A percentile compares a stretch with the other conserved stretches of the same genome.
Conservation (phyloP, 2,329 filamentous ascomycete species). For the Ceratocystiopsis brevicomis region DNA sequence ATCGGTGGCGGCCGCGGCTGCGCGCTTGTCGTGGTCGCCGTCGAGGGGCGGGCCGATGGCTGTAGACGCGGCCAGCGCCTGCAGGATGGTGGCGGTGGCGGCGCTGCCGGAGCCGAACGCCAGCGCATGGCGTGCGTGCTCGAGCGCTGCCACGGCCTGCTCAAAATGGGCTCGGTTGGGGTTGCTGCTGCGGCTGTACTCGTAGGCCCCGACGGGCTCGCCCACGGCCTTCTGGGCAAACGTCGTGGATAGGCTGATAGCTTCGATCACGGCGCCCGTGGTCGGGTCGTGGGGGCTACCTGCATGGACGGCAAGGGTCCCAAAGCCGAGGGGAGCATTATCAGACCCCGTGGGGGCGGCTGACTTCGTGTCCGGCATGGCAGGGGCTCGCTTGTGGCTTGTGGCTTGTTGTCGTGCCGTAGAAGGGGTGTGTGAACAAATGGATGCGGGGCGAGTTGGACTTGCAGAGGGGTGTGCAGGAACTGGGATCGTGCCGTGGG, state of each 20-base stretch:
- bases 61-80: conserved; percentile 53
- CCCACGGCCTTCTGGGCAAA: conserved; percentile 85
- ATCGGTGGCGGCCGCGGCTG: no score
- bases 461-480: no score
- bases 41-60: conserved; percentile 2
- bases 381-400: no score
- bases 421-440: no score
- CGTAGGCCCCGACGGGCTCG: conserved; percentile 70
- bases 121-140: conserved; percentile 80
- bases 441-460: no score
- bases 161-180: conserved; percentile 95
- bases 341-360: no score
- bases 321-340: conserved; percentile 44
- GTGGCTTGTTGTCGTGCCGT: no score
- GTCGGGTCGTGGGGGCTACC: conserved; percentile 76
- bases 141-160: conserved; percentile 71
- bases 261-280: conserved; percentile 88
- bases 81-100: conserved; percentile 80
- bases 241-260: conserved; percentile 91
- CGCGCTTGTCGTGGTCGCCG: neutral
- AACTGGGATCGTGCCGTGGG: no score
- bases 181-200: conserved; percentile 87
- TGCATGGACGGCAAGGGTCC: conserved; percentile 86
- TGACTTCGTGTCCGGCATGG: no score
- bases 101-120: conserved; percentile 90